A percentile compares a stretch with the other conserved stretches of the same genome.
These are phyloP conservation scores for Daedalea quercina DNA, from an alignment of 768 basidiomycete species.

Conservation along the genomic window DNA sequence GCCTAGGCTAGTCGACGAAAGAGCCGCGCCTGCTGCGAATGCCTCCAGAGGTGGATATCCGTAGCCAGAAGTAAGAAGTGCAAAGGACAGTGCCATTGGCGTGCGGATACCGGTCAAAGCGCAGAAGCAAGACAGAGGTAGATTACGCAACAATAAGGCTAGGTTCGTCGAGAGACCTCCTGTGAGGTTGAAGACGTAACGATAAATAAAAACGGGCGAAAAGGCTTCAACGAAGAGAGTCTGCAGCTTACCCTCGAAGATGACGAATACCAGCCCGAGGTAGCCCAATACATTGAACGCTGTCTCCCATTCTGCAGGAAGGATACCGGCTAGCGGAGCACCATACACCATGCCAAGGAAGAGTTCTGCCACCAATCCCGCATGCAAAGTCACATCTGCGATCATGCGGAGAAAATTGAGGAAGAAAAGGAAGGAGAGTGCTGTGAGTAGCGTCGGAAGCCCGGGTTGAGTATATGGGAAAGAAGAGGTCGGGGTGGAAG, in stretches of 20 bases:
- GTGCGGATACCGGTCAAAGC: conserved; percentile 46
- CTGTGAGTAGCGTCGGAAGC: conserved; percentile 31
- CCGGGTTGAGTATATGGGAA: conserved; percentile 16
- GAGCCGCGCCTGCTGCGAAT: conserved; percentile 56
- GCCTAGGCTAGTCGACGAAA: conserved; percentile 59
- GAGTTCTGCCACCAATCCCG: conserved; percentile 47
- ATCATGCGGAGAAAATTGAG: conserved; percentile 41
- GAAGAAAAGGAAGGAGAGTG: conserved; percentile 49
- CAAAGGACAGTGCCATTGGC: conserved; percentile 43
- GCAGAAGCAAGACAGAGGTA: conserved; percentile 40
- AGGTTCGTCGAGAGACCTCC: conserved; percentile 53
- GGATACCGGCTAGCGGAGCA: conserved; percentile 39
- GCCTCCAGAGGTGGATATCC: conserved; percentile 37
- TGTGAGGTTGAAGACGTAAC: conserved; percentile 38
- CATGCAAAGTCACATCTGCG: conserved; percentile 34
- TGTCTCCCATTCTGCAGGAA: conserved; percentile 32
- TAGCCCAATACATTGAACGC: conserved; percentile 41
- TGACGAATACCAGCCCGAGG: conserved; percentile 28
- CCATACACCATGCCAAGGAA: conserved; percentile 51
- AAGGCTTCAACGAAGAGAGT: too few relatives aligned
- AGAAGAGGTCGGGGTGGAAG: background rate
- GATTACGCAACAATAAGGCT: conserved; percentile 35
- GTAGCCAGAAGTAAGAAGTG: conserved; percentile 35
- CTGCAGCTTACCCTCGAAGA: conserved; percentile 20
- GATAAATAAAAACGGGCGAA: too few relatives aligned